These are phyloP conservation scores for Lepidium campestre DNA, from an alignment of 441 rosid species.

Conservation along the genomic window DNA sequence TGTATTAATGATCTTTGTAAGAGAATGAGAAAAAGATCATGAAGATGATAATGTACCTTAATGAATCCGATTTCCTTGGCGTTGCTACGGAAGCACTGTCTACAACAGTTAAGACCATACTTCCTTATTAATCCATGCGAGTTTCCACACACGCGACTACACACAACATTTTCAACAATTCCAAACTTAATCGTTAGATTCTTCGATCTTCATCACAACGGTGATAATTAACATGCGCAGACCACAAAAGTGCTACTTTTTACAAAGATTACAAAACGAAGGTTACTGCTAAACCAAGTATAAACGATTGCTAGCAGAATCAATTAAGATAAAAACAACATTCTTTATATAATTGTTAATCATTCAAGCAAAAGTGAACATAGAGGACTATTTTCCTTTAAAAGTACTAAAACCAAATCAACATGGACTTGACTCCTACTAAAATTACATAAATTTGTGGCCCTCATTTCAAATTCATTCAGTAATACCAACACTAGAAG, in stretches of 20 bases:
- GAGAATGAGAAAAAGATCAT: not conserved
- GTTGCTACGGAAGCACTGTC: constrained; percentile 80
- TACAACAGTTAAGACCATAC: constrained; percentile 79
- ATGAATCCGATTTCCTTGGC: constrained; percentile 81
- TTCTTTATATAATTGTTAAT: not conserved
- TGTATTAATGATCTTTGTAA: not conserved
- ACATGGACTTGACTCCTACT: not conserved
- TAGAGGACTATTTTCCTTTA: not conserved
- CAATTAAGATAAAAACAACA: not conserved
- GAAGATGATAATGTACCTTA: constrained; percentile 35
- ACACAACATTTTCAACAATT: not conserved
- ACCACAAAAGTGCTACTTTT: not conserved
- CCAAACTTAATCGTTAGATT: not conserved
- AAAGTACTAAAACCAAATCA: not conserved
- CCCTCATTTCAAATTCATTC: not conserved
- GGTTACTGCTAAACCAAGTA: not conserved
- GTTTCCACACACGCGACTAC: constrained; percentile 71
- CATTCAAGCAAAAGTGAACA: not conserved
- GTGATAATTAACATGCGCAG: not conserved
- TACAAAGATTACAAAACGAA: not conserved
- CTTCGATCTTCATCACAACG: not conserved
- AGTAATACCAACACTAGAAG: not conserved
- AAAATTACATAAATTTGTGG: not conserved
- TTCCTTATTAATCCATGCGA: constrained; percentile 68
- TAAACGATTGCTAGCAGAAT: not conserved